phyloP scores from a whole-genome alignment of 129 eudicot genomes.

The Escallonia herrerae region DNA sequence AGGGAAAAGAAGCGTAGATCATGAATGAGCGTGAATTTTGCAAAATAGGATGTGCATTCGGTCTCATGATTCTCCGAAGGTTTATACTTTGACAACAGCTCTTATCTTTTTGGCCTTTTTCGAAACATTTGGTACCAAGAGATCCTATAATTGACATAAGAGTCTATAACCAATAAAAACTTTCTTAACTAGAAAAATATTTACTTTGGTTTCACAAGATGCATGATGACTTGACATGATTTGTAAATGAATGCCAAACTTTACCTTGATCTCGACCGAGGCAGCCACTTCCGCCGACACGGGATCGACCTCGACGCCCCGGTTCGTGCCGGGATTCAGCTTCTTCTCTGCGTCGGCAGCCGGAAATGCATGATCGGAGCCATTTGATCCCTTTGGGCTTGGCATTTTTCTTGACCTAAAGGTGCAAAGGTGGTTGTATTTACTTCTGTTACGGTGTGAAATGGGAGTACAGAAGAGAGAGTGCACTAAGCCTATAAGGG shows the following conservation, averaged over 20 bases:
- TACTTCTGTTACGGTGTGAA: neutral
- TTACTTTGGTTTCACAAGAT: no score
- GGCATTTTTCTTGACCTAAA: conserved; percentile 13
- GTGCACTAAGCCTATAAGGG: neutral
- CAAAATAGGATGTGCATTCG: no score
- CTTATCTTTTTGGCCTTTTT: neutral
- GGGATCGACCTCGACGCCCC: conserved; percentile 31
- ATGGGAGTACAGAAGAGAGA: neutral
- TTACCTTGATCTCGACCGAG: conserved; percentile 11
- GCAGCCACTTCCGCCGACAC: conserved; percentile 21
- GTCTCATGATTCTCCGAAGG: no score
- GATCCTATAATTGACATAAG: neutral
- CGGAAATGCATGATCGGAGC: conserved; percentile 17
- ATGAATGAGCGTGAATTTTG: no score
- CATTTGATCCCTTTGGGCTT: conserved; percentile 7
- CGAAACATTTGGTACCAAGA: neutral
- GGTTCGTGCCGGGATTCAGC: conserved; percentile 29
- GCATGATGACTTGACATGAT: no score
- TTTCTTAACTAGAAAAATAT: neutral
- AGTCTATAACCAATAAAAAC: neutral
- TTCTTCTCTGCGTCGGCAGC: conserved; percentile 29
- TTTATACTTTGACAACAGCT: neutral
- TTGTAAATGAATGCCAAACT: neutral
- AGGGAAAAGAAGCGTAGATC: no score
- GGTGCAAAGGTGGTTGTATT: neutral